Conservation (phyloP, 306 rosid species). For the Cicer pinnatifidum region DNA sequence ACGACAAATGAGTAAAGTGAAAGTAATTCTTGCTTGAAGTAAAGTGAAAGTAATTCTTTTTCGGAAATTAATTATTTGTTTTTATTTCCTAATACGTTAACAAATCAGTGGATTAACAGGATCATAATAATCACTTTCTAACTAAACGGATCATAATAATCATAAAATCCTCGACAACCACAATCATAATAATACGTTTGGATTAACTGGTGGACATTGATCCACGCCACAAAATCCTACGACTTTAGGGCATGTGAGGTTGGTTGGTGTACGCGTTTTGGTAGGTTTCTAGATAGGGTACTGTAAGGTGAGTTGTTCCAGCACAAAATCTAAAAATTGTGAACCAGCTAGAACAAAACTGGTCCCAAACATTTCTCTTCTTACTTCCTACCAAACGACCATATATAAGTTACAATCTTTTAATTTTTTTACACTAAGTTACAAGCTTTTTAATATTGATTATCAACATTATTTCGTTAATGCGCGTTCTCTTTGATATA, state of each 20-base stretch:
- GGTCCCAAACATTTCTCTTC: conserved; percentile 6
- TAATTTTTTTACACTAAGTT: too few species aligned
- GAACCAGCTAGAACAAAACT: conserved; percentile 37
- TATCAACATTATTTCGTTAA: conserved; percentile 4
- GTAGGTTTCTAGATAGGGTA: conserved; percentile 32
- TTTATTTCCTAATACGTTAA: too few species aligned
- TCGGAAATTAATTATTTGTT: too few species aligned
- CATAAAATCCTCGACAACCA: not conserved
- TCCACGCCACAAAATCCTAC: not conserved
- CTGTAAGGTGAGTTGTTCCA: conserved; percentile 35
- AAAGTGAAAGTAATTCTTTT: too few species aligned
- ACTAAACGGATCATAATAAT: not conserved
- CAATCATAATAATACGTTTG: not conserved
- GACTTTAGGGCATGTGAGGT: not conserved
- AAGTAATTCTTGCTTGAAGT: too few species aligned
- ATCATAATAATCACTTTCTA: too few species aligned
- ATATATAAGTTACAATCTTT: too few species aligned
- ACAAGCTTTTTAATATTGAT: conserved; percentile 7
- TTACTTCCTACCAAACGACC: conserved; percentile 28
- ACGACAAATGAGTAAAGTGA: too few species aligned
- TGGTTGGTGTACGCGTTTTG: conserved; percentile 13
- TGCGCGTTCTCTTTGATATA: conserved; percentile 15
- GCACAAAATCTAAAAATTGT: not conserved
- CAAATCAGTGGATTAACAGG: too few species aligned
- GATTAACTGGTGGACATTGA: not conserved